Evolutionary conservation across 2,329 filamentous ascomycete genomes (phyloP), one percentile per base, ranked within the genome.

Genomic region (Teratosphaeria pseudoeucalypti): DNA sequence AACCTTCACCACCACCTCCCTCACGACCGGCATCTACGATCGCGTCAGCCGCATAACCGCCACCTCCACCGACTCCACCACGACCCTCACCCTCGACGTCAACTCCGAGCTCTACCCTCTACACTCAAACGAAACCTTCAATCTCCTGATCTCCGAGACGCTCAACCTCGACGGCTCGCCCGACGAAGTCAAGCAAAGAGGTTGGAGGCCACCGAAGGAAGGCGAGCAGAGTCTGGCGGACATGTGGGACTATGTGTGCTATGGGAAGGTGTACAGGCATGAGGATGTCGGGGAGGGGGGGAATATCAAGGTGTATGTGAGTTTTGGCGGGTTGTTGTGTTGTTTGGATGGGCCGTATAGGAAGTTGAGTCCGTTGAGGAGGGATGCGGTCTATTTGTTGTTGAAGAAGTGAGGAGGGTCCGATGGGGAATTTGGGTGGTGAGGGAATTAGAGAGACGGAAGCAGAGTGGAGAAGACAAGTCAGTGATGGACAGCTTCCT

Each of bases 331-430:
- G 7, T 79, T 99, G 64, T 77, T 99, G 69, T 86, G 97, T 77
- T 90, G 88, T 68, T 82, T 99, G 59, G 89, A 96, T 70, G 94
- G 95, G 6, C 94, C 94, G 2, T 94, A 95, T 75, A 95, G 94
- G 81, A 96, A 96, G 79, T 84, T 99, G 63, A 95, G 89, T 37
- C 88, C 91, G 32, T 77, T 99, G 71, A 85, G 91, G 68, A 92
- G 96, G 70, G 94, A 99, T 74, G 87, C 96, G 72, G 85, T 95
- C 64, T 99, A 99, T 73, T 82, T 99, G 62, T 82, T 97, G 62
- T 80, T 95, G 67, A 99, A 96, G 85, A 96, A 95, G 85, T 92
- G 34, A 54, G 34, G 53, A 23, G 1, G 23, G 23, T 23, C 23
- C 23, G 23, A 23, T 23, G 23, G 23, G 23, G 23, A 23, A 23